Conservation (phyloP, 1,139 yeast species). For the Scheffersomyces illinoinensis region DNA sequence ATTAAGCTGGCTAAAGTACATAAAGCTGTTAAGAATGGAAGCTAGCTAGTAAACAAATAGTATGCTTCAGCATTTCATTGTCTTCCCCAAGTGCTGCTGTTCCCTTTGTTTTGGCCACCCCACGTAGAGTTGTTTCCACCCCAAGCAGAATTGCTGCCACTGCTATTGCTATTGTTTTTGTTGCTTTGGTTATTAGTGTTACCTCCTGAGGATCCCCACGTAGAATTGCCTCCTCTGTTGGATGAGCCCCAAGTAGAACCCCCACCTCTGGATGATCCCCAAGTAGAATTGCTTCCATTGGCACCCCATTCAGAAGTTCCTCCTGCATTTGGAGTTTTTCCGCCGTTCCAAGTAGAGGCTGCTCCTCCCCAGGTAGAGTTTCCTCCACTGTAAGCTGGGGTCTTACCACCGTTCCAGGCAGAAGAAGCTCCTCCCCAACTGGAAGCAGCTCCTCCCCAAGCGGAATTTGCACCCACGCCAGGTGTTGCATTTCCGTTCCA, state of each 20-base stretch:
- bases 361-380: constrained; percentile 32
- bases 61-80: not conserved
- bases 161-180: not conserved
- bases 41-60: not conserved
- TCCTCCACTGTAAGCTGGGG: constrained; percentile 26
- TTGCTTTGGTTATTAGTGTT: constrained; percentile 13
- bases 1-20: not conserved
- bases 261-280: constrained; percentile 32
- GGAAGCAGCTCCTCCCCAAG: constrained; percentile 40
- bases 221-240: constrained; percentile 17
- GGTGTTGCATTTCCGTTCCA: constrained; percentile 56
- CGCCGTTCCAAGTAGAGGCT: constrained; percentile 31
- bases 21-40: not conserved
- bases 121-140: constrained; percentile 26
- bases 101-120: constrained; percentile 17
- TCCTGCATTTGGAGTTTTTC: constrained; percentile 10
- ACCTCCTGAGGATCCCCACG: constrained; percentile 28
- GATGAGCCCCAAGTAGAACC: constrained; percentile 23
- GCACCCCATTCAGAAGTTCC: constrained; percentile 13
- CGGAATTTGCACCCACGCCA: constrained; percentile 28
- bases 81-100: constrained; percentile 11
- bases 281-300: constrained; percentile 38
- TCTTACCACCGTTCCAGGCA: constrained; percentile 47
- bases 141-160: constrained; percentile 23
- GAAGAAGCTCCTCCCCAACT: constrained; percentile 53